Percentiles rank a stretch among this genome's conserved stretches.
These are phyloP conservation scores for Nannochloropsis salina DNA, from an alignment of 108 stramenopile species.

Conservation along the genomic window DNA sequence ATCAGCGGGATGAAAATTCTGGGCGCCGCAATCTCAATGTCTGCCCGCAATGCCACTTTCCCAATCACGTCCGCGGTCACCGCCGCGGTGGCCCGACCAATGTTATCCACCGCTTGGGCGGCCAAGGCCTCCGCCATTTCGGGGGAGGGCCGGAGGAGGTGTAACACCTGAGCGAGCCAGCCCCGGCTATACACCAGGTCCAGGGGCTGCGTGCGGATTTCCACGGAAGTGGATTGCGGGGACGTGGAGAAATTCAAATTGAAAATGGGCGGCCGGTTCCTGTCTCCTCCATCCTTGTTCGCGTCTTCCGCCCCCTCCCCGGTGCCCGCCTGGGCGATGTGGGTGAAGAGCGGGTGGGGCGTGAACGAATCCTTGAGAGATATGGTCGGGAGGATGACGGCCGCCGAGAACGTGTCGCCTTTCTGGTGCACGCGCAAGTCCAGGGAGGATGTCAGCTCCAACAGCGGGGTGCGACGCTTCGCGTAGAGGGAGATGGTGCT, in stretches of 20 bases:
- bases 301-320: background rate
- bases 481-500: background rate
- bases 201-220: background rate
- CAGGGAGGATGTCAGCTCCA: background rate
- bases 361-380: background rate
- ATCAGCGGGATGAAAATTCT: slow-evolving; percentile 16
- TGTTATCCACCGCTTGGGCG: background rate
- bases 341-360: background rate
- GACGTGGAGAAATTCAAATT: background rate
- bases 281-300: background rate
- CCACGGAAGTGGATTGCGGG: background rate
- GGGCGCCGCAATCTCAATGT: background rate
- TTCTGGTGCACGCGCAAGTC: background rate
- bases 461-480: background rate
- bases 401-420: background rate
- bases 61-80: background rate
- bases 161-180: background rate
- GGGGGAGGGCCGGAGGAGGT: background rate
- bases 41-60: background rate
- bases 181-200: background rate
- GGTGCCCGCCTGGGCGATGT: background rate
- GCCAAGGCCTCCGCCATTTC: background rate
- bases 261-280: background rate
- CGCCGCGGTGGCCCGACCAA: background rate
- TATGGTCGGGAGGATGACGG: background rate